These are phyloP conservation scores for Cunninghamia lanceolata DNA, from an alignment of 75 land plant species.

Conservation along the genomic window DNA sequence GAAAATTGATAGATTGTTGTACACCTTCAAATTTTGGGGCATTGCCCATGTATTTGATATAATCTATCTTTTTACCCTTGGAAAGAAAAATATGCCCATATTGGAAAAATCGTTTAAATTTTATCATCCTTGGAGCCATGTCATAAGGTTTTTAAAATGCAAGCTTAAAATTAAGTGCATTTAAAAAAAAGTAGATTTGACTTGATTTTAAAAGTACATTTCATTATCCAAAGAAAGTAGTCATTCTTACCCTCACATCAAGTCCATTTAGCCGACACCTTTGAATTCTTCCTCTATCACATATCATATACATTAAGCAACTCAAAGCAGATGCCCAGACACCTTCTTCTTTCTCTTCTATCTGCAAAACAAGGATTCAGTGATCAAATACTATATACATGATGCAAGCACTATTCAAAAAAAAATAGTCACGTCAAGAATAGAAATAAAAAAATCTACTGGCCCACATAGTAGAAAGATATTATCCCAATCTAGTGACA, in stretches of 20 bases:
- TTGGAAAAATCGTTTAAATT: background rate
- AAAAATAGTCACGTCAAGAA: background rate
- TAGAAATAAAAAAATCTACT: background rate
- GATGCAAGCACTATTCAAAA: background rate
- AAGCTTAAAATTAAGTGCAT: background rate
- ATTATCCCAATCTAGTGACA: background rate
- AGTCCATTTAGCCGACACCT: constrained; percentile 72
- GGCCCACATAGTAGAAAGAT: background rate
- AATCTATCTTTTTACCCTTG: background rate
- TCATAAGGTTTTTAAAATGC: background rate
- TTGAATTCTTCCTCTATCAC: constrained; percentile 83
- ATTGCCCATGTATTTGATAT: background rate
- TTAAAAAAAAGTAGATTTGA: background rate
- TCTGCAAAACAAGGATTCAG: constrained; percentile 37
- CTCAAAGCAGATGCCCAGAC: constrained; percentile 98
- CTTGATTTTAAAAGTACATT: background rate
- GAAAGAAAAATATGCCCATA: background rate
- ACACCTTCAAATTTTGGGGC: background rate
- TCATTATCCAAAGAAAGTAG: background rate
- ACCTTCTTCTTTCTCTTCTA: constrained; percentile 84
- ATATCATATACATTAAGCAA: constrained; percentile 87
- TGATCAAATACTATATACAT: background rate
- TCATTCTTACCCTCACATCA: constrained; percentile 83
- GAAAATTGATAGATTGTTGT: background rate
- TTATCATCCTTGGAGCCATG: background rate